Percentiles rank a stretch among this genome's conserved stretches.
These are phyloP conservation scores for Penicillium sp. DNA, from an alignment of 2,329 filamentous ascomycete species.

Conservation along the genomic window DNA sequence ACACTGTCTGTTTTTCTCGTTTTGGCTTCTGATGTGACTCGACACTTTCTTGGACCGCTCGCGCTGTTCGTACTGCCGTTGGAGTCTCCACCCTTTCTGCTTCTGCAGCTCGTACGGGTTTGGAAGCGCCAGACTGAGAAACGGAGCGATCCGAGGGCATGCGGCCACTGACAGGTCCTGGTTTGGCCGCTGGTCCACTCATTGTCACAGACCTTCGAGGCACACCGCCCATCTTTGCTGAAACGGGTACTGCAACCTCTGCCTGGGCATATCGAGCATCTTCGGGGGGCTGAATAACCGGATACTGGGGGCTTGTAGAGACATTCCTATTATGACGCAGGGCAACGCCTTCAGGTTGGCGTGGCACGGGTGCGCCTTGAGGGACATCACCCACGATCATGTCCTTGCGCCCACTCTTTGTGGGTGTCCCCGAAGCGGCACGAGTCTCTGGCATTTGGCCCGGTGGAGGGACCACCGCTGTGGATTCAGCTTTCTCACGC, in stretches of 20 bases:
- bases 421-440: background rate
- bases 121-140: slow-evolving; percentile 12
- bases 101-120: slow-evolving; percentile 1
- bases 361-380: slow-evolving; percentile 6
- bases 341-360: slow-evolving; percentile 10
- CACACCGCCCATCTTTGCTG: slow-evolving; percentile 20
- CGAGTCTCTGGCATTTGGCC: slow-evolving; percentile 11
- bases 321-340: slow-evolving; percentile 17
- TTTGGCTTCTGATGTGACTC: slow-evolving; percentile 32
- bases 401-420: slow-evolving; percentile 3
- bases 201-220: slow-evolving; percentile 28
- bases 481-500: slow-evolving; percentile 14
- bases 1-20: slow-evolving; percentile 37
- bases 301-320: slow-evolving; percentile 21
- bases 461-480: background rate
- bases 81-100: slow-evolving; percentile 14
- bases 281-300: slow-evolving; percentile 14
- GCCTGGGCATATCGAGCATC: slow-evolving; percentile 22
- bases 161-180: background rate
- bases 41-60: slow-evolving; percentile 17
- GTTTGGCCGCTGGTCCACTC: slow-evolving; percentile 15
- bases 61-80: slow-evolving; percentile 14
- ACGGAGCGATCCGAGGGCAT: slow-evolving; percentile 12
- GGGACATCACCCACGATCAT: background rate
- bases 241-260: slow-evolving; percentile 7